Evolutionary conservation across 1,284 basidiomycete species (phyloP), one percentile per base, ranked within the genome.

Genomic region (Kalmanozyma brasiliensis): DNA sequence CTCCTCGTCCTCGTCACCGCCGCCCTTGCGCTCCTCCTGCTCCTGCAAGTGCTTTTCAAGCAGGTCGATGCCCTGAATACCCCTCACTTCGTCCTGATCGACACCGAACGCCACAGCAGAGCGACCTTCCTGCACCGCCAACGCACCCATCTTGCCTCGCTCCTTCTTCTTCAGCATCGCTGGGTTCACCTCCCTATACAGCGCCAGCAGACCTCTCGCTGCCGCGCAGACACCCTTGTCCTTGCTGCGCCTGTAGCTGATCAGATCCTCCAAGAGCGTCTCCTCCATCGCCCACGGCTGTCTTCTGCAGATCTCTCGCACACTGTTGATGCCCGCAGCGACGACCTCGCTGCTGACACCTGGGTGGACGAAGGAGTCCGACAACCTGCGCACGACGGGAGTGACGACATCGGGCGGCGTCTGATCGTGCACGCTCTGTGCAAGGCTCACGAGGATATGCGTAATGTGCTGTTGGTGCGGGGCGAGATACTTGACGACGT

Each of bases 121-220:
- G 9, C 64, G 43, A 26, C 78, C 78, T 26, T 73, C 70, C n/a
- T 68, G 66, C 0, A 78, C 41, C 11, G 75, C 76, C n/a, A 80
- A 52, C 10, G 73, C 34, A 9, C 76, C 80, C 38, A 71, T 57
- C 66, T 82, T 82, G 20, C 80, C 80, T 9, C 94, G 85, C 81
- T 98, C 95, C 55, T 92, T 86, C 61, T 89, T 87, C 84, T 92
- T 94, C 74, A 99, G 85, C 88, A 98, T 87, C 2, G 88, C 89
- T 0, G 96, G 96, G 82, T 98, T 98, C 62, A 97, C 92, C 76
- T 98, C 95, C 32, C 96, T 87, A 84, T 93, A 99, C n/a, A 98
- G 85, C 78, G 91, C 91, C 53, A 98, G 84, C 49, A 99, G 82
- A 34, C 94, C 92, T 34, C 96, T 86, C 1, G 93, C 89, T 29